Conservation (phyloP, 106 monocot species). For the Platanthera zijinensis region DNA sequence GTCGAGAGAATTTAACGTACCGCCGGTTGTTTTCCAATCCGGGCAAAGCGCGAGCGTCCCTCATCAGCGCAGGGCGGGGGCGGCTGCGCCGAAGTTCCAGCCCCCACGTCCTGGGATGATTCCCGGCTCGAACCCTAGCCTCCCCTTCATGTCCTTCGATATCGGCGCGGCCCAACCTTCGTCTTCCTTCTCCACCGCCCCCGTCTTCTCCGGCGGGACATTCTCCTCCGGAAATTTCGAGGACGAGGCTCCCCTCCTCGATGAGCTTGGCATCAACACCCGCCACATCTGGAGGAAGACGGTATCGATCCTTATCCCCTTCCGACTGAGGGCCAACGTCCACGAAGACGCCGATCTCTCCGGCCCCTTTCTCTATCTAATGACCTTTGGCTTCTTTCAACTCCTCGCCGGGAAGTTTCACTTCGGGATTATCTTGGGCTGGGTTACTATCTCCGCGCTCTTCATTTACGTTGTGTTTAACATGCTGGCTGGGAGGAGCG, state of each 20-base stretch:
- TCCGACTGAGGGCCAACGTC: conserved; percentile 51
- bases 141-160: conserved; percentile 98
- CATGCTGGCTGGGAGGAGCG: conserved; percentile 78
- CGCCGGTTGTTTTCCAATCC: conserved; percentile 19
- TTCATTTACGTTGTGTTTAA: conserved; percentile 92
- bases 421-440: conserved; percentile 88
- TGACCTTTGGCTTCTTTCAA: conserved; percentile 95
- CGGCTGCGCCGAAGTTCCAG: conserved; percentile 13
- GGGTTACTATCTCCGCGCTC: conserved; percentile 71
- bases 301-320: conserved; percentile 66
- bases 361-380: conserved; percentile 76
- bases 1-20: conserved; percentile 4
- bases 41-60: conserved; percentile 24
- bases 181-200: conserved; percentile 26
- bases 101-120: not conserved
- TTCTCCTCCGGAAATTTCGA: conserved; percentile 49
- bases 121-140: conserved; percentile 16
- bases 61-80: conserved; percentile 13
- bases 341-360: conserved; percentile 94
- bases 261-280: conserved; percentile 98
- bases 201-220: conserved; percentile 11
- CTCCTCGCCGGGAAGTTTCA: conserved; percentile 95
- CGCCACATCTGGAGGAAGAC: conserved; percentile 99
- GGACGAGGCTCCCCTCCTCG: conserved; percentile 89
- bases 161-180: conserved; percentile 39